Conservation (phyloP, 179 eudicot species). For the Beta macrorhiza region DNA sequence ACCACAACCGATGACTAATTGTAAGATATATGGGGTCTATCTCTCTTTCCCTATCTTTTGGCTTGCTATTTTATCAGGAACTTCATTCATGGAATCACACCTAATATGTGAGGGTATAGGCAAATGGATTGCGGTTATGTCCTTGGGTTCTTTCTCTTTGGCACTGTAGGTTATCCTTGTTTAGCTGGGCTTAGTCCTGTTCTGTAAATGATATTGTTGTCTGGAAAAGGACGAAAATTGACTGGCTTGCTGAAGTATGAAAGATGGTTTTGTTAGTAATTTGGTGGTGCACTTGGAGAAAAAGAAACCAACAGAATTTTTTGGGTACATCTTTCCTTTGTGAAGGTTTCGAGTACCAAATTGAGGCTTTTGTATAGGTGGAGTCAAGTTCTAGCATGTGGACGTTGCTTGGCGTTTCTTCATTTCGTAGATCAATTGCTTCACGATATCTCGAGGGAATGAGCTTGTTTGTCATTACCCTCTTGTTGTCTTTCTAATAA, state of each 20-base stretch:
- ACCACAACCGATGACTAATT: neutral
- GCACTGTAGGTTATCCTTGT: neutral
- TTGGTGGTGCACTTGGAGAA: neutral
- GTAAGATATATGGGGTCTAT: neutral
- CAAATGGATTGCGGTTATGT: neutral
- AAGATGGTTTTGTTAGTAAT: neutral
- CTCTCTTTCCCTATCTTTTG: neutral
- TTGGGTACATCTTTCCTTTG: neutral
- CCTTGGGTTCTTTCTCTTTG: conserved; percentile 3
- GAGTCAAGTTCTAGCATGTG: neutral
- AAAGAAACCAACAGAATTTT: neutral
- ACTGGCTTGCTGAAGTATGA: neutral
- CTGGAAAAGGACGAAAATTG: neutral
- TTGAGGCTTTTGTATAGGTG: neutral
- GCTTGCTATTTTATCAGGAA: neutral
- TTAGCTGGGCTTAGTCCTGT: neutral
- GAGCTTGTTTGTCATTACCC: too few species aligned
- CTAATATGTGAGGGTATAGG: neutral
- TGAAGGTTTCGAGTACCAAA: neutral
- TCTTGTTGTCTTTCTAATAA: too few species aligned
- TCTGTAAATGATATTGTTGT: neutral
- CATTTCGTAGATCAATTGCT: too few species aligned
- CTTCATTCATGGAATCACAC: neutral
- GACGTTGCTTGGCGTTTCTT: neutral
- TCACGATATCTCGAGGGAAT: too few species aligned